Conservation (phyloP, 2,329 filamentous ascomycete species). For the Lithohypha guttulata region DNA sequence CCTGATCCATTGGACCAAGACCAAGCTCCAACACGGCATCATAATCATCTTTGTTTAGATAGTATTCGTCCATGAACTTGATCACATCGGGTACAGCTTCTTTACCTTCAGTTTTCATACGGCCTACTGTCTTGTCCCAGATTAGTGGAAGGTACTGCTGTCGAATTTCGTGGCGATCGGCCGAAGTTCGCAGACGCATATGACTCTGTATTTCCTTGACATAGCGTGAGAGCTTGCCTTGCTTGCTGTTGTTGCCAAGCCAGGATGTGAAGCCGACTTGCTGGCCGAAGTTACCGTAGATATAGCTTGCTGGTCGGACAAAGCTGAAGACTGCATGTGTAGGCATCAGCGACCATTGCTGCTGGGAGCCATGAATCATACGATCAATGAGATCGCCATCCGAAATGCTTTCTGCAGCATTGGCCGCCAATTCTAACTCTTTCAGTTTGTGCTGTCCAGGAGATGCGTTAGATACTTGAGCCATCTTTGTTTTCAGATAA, state of each 20-base stretch:
- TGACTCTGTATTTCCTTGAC: constrained; percentile 94
- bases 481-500: constrained; percentile 75
- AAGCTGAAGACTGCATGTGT: constrained; percentile 93
- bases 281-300: constrained; percentile 64
- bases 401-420: constrained; percentile 90
- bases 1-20: constrained; percentile 71
- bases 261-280: constrained; percentile 73
- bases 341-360: constrained; percentile 98
- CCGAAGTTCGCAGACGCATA: constrained; percentile 83
- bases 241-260: constrained; percentile 91
- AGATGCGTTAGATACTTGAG: constrained; percentile 49
- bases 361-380: constrained; percentile 97
- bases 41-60: constrained; percentile 85
- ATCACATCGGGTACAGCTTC: constrained; percentile 75
- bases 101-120: constrained; percentile 66
- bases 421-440: constrained; percentile 71
- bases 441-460: constrained; percentile 66
- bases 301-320: constrained; percentile 77
- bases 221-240: constrained; percentile 62
- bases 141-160: constrained; percentile 88
- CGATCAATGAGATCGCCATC: constrained; percentile 92
- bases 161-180: constrained; percentile 83
- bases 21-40: constrained; percentile 87
- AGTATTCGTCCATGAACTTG: constrained; percentile 94
- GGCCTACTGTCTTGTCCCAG: constrained; percentile 68